Percentiles rank a stretch among this genome's conserved stretches.
Conservation (phyloP, 768 basidiomycete species). For the Amanita pallidorosea region DNA sequence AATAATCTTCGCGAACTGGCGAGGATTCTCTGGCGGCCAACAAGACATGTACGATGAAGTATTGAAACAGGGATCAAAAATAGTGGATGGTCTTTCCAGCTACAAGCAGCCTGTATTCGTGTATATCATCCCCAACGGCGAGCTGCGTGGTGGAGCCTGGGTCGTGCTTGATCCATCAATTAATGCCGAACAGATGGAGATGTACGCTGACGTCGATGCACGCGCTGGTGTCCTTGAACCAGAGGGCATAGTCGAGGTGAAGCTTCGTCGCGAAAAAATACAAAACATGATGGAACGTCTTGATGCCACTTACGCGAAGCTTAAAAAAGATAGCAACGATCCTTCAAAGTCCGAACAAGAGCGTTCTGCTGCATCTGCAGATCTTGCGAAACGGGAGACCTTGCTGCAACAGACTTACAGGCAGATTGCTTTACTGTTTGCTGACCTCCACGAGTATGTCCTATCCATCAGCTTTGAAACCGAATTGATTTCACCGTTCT, state of each 20-base stretch:
- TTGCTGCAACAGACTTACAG: constrained; percentile 84
- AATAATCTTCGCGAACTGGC: constrained; percentile 99
- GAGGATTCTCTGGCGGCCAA: constrained; percentile 99
- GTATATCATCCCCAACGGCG: constrained; percentile 97
- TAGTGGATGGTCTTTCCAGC: constrained; percentile 93
- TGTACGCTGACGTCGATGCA: constrained; percentile 95
- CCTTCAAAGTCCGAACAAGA: constrained; percentile 62
- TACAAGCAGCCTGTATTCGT: constrained; percentile 98
- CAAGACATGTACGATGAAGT: constrained; percentile 99
- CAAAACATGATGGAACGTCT: constrained; percentile 86
- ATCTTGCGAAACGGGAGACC: constrained; percentile 67
- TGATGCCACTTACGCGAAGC: constrained; percentile 68
- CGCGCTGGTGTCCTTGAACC: constrained; percentile 96
- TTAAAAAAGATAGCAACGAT: constrained; percentile 79
- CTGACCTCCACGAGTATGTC: constrained; percentile 91
- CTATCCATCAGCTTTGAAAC: constrained; percentile 1
- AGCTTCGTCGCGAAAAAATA: constrained; percentile 93
- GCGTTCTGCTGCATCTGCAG: constrained; percentile 54
- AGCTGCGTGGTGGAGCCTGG: constrained; percentile 98
- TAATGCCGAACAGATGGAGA: constrained; percentile 96
- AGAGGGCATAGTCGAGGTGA: constrained; percentile 96
- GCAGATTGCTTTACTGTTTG: constrained; percentile 88
- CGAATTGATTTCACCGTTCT: constrained; percentile 3
- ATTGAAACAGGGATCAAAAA: constrained; percentile 94
- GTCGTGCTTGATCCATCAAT: constrained; percentile 98